Evolutionary conservation across 2,329 filamentous ascomycete species (phyloP).

Genomic region (Emericellopsis atlantica): DNA sequence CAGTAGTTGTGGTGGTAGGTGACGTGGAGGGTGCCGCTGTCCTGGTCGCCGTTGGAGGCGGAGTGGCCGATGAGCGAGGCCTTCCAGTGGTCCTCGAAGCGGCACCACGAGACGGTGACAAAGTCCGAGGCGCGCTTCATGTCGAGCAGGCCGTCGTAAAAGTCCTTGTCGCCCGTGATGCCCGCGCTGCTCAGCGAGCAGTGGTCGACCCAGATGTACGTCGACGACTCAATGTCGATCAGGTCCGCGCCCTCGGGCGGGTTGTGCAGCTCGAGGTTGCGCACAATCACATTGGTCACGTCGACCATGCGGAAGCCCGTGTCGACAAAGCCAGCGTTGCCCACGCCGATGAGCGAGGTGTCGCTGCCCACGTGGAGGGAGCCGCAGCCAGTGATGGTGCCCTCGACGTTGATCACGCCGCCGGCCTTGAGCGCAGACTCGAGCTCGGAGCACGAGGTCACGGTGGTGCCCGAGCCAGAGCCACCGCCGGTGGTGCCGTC

Average conservation of each 20-base stretch:
- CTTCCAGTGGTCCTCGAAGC: conserved; percentile 34
- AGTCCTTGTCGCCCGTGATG: conserved; percentile 23
- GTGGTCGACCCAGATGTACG: conserved; percentile 34
- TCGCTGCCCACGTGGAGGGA: conserved; percentile 31
- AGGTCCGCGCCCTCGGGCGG: conserved; percentile 34
- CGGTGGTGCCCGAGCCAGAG: conserved; percentile 28
- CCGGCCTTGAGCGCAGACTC: conserved; percentile 20
- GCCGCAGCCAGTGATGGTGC: conserved; percentile 25
- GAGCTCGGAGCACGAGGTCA: conserved; percentile 28
- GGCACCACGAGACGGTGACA: conserved; percentile 25
- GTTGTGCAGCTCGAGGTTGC: conserved; percentile 37
- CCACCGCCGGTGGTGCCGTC: conserved; percentile 30
- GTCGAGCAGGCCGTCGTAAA: conserved; percentile 27
- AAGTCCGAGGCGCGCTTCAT: conserved; percentile 26
- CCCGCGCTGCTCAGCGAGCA: conserved; percentile 22
- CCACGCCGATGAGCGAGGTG: conserved; percentile 38
- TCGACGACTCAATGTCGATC: conserved; percentile 30
- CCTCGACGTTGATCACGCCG: conserved; percentile 31
- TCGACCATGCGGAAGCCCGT: conserved; percentile 33
- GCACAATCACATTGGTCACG: conserved; percentile 39
- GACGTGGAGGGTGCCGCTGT: conserved; percentile 41
- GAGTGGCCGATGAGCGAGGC: conserved; percentile 47
- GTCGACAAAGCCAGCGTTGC: conserved; percentile 26
- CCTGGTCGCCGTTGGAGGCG: conserved; percentile 42
- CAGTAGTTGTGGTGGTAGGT: conserved; percentile 51